A percentile compares a stretch with the other conserved stretches of the same genome.
Conservation (phyloP, 2,329 filamentous ascomycete species). For the Colletotrichum tabaci region DNA sequence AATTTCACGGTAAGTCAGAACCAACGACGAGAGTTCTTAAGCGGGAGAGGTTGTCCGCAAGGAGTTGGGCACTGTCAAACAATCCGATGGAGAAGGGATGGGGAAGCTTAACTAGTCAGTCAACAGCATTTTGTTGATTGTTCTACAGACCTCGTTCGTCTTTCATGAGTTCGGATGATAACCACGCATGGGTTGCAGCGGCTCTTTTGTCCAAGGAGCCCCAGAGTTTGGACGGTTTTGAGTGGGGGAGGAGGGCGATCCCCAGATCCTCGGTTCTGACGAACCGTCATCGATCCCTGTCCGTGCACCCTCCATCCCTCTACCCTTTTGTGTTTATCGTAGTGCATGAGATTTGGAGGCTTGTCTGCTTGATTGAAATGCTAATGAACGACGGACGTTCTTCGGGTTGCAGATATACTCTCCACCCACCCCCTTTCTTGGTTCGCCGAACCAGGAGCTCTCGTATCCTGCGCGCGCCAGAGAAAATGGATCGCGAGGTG, state of each 20-base stretch:
- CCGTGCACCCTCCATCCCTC: background rate
- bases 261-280: background rate
- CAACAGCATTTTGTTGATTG: background rate
- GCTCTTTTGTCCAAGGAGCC: background rate
- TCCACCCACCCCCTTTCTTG: no score
- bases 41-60: background rate
- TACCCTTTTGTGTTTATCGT: background rate
- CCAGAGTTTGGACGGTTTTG: background rate
- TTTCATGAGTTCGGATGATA: background rate
- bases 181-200: background rate
- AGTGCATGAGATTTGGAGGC: background rate
- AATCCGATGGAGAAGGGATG: background rate
- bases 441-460: no score
- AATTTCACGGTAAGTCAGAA: background rate
- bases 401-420: no score
- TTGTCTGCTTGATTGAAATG: no score
- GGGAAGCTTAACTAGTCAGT: background rate
- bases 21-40: no score
- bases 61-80: background rate
- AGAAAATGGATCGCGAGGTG: no score
- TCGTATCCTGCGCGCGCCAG: no score
- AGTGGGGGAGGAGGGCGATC: background rate
- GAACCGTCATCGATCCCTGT: background rate
- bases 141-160: background rate
- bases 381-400: no score